Percentiles rank a stretch among this genome's conserved stretches.
Conservation (phyloP, 208 protist genomes). For the Herpetomonas samuelpessoai region DNA sequence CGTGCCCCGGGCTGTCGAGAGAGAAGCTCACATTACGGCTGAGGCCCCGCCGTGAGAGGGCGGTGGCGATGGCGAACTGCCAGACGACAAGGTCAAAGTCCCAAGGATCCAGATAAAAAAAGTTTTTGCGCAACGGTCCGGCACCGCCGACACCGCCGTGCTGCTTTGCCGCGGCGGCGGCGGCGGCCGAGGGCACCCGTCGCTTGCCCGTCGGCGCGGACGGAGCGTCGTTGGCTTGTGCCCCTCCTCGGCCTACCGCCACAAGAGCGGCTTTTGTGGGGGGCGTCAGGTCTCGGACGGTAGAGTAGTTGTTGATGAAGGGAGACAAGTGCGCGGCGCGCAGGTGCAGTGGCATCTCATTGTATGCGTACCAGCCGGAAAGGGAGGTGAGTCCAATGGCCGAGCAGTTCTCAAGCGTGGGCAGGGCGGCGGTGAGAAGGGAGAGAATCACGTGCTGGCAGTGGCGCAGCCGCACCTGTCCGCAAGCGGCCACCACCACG, state of each 20-base stretch:
- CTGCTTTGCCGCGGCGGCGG: neutral
- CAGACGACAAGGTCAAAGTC: constrained; percentile 8
- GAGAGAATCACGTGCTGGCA: neutral
- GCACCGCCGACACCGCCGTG: too few relatives aligned
- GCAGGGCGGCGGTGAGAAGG: neutral
- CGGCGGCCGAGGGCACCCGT: neutral
- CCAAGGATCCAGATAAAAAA: constrained; percentile 3
- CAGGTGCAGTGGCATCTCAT: constrained; percentile 6
- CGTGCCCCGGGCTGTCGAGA: too few relatives aligned
- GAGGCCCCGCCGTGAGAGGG: neutral
- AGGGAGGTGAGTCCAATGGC: neutral
- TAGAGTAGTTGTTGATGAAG: constrained; percentile 14
- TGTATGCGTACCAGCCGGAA: neutral
- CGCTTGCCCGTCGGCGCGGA: too few relatives aligned
- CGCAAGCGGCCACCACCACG: neutral
- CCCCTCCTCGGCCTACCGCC: too few relatives aligned
- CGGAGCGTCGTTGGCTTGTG: too few relatives aligned
- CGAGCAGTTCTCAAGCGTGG: neutral
- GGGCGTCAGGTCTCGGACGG: constrained; percentile 3
- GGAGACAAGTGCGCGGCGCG: constrained; percentile 3
- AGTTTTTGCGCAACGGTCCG: too few relatives aligned
- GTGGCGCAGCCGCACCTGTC: neutral
- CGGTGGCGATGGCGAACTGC: neutral
- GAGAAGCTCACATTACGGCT: neutral
- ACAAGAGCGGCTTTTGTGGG: too few relatives aligned